Evolutionary conservation across 805 yeast genomes (phyloP).

Genomic region (Candida sphagnicola): DNA sequence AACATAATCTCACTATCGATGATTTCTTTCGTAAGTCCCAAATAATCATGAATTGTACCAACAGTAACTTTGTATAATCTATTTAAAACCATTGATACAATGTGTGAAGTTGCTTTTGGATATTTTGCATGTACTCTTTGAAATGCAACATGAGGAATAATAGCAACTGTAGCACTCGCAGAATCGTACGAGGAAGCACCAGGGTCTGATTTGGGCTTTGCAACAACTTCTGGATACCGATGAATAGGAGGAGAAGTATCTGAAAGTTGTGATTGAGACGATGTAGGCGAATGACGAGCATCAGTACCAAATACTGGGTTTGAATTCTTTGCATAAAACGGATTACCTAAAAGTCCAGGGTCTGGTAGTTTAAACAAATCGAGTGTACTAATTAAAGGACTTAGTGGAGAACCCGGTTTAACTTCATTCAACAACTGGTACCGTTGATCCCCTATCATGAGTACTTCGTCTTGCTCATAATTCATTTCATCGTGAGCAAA

Average conservation of each 20-base stretch:
- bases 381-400: conserved; percentile 76
- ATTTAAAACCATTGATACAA: conserved; percentile 87
- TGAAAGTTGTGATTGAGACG: conserved; percentile 2
- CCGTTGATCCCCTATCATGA: conserved; percentile 51
- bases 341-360: conserved; percentile 3
- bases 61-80: conserved; percentile 87
- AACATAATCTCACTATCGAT: conserved; percentile 68
- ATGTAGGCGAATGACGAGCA: background rate
- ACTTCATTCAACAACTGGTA: conserved; percentile 79
- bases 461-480: conserved; percentile 35
- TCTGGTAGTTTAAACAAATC: conserved; percentile 50
- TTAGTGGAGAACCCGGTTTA: conserved; percentile 77
- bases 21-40: conserved; percentile 80
- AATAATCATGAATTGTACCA: conserved; percentile 81
- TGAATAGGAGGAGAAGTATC: background rate
- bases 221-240: conserved; percentile 47
- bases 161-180: conserved; percentile 74
- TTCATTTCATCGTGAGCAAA: conserved; percentile 26
- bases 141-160: conserved; percentile 85
- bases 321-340: conserved; percentile 5
- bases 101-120: conserved; percentile 90
- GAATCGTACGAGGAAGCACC: conserved; percentile 7
- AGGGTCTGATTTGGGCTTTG: conserved; percentile 51
- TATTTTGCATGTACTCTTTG: conserved; percentile 63
- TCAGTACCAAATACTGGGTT: background rate